Conservation (phyloP, 2,329 filamentous ascomycete genomes). For the Botrytis aclada region DNA sequence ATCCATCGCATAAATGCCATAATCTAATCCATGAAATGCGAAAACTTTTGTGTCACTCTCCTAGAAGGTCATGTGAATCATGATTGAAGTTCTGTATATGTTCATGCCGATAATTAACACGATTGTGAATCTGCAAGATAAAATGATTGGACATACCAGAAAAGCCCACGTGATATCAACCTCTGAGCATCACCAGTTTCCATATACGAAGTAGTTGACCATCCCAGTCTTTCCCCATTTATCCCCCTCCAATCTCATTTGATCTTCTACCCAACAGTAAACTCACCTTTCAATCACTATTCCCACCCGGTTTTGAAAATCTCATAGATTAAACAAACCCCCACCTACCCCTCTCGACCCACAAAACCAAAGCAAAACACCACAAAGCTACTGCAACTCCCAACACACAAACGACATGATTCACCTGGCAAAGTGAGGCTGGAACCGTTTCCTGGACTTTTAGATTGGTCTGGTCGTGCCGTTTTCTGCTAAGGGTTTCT, state of each 20-base stretch:
- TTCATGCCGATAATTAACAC: background rate
- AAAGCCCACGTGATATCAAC: background rate
- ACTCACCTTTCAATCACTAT: no score
- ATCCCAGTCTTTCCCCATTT: background rate
- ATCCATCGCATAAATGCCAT: background rate
- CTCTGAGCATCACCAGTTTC: background rate
- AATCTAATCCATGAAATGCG: background rate
- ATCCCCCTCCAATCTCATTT: no score
- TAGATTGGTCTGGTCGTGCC: background rate
- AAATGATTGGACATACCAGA: background rate
- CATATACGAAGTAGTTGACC: no score
- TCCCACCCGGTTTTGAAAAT: background rate
- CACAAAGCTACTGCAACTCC: background rate
- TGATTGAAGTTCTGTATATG: background rate
- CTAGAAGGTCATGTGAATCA: background rate
- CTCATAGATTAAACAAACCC: background rate
- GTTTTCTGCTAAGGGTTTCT: background rate
- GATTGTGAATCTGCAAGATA: background rate
- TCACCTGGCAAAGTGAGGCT: background rate
- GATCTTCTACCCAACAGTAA: background rate
- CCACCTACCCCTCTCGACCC: background rate
- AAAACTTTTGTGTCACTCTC: background rate
- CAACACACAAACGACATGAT: background rate
- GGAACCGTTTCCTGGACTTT: background rate
- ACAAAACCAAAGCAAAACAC: background rate